These are phyloP conservation scores for Eimeria zaria DNA, from an alignment of 169 alveolate genomes.

Conservation along the genomic window DNA sequence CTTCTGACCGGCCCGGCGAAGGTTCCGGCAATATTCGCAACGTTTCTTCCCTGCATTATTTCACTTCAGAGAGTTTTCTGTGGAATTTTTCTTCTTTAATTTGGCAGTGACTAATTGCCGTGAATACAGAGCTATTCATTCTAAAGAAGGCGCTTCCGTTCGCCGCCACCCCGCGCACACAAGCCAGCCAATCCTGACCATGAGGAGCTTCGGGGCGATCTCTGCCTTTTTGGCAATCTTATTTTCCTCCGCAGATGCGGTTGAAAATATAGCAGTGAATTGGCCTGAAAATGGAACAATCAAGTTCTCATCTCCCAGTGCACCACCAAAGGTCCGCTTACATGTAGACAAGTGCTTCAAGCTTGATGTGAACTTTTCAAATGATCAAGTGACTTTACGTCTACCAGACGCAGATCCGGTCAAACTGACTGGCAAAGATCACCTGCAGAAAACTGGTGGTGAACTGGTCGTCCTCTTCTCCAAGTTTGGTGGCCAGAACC, in stretches of 20 bases:
- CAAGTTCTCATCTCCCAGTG: not conserved
- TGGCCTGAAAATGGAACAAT: slow-evolving; percentile 62
- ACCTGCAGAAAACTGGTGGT: not conserved
- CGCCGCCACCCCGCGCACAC: slow-evolving; percentile 38
- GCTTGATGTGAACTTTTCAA: not conserved
- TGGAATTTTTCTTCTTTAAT: not conserved
- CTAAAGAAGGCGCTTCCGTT: not conserved
- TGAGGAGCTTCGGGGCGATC: slow-evolving; percentile 46
- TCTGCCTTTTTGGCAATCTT: slow-evolving; percentile 26
- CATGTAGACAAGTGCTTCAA: not conserved
- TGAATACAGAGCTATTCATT: slow-evolving; percentile 1
- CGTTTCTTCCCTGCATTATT: slow-evolving; percentile 8
- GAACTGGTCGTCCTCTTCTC: slow-evolving; percentile 9
- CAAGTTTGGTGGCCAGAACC: not conserved
- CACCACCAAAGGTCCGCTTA: not conserved
- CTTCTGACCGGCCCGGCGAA: not conserved
- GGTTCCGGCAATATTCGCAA: slow-evolving; percentile 8
- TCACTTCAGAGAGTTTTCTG: not conserved
- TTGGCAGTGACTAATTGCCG: slow-evolving; percentile 6
- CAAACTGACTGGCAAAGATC: not conserved
- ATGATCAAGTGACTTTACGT: not conserved
- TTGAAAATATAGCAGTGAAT: not conserved
- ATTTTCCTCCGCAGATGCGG: slow-evolving; percentile 18
- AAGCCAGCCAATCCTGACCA: not conserved
- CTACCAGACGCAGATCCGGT: not conserved